A percentile compares a stretch with the other conserved stretches of the same genome.
Evolutionary conservation across 2,329 filamentous ascomycete species (phyloP).

Genomic region (Talaromyces sp.): DNA sequence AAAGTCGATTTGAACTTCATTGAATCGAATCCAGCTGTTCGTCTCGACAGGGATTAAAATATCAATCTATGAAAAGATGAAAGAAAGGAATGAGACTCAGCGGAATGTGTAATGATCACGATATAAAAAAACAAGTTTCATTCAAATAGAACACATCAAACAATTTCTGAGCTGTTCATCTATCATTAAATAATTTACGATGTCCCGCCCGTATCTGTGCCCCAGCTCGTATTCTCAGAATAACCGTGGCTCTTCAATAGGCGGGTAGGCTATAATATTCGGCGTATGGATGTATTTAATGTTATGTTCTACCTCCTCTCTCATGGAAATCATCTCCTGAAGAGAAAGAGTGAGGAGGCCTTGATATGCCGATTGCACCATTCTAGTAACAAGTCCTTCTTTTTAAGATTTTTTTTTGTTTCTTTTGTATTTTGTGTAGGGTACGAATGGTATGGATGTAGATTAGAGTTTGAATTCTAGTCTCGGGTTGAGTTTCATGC

Average conservation of each 20-base stretch:
- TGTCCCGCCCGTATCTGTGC: constrained; percentile 70
- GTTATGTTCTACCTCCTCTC: constrained; percentile 42
- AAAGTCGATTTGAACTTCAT: constrained; percentile 95
- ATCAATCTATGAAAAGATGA: not conserved
- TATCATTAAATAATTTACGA: constrained; percentile 15
- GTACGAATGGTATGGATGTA: not conserved
- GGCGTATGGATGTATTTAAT: constrained; percentile 34
- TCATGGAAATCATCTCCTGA: constrained; percentile 29
- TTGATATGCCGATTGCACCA: constrained; percentile 41
- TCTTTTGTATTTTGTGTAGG: not conserved
- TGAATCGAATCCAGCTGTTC: constrained; percentile 83
- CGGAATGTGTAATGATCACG: constrained; percentile 5
- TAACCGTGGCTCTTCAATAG: constrained; percentile 63
- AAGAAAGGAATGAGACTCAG: not conserved
- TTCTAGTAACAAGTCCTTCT: not conserved
- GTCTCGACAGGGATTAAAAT: constrained; percentile 74
- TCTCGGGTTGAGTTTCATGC: not conserved
- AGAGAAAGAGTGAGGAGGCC: constrained; percentile 40
- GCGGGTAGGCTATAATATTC: constrained; percentile 37
- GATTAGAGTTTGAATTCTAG: not conserved
- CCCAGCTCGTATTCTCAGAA: constrained; percentile 54
- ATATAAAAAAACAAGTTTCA: not conserved
- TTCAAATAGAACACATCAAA: not conserved
- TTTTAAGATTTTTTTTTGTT: constrained; percentile 5
- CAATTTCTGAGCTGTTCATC: not conserved